A percentile compares a stretch with the other conserved stretches of the same genome.
phyloP scores from a whole-genome alignment of 768 basidiomycete genomes.

The Gloeostereum incarnatum region DNA sequence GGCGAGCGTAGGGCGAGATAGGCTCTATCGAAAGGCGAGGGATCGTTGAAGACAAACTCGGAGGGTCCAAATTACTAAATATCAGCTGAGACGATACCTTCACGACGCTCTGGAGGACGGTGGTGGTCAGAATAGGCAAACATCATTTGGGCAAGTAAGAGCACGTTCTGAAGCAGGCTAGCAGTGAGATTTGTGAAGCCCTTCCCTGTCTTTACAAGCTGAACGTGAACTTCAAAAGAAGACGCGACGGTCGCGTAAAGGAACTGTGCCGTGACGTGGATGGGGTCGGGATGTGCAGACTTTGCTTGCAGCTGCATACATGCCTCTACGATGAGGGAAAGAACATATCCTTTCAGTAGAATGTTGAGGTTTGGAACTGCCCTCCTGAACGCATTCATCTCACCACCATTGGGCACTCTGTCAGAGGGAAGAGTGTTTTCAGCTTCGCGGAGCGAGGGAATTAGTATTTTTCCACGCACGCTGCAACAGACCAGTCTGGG shows the following conservation, averaged over 20 bases:
- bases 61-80: constrained; percentile 37
- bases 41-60: constrained; percentile 14
- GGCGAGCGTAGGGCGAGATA: constrained; percentile 49
- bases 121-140: not conserved
- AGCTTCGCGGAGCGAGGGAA: no score
- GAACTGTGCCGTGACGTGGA: constrained; percentile 55
- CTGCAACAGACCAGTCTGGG: no score
- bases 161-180: constrained; percentile 49
- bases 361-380: no score
- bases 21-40: constrained; percentile 28
- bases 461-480: no score
- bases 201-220: constrained; percentile 36
- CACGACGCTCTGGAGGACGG: constrained; percentile 26
- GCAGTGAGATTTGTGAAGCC: constrained; percentile 50
- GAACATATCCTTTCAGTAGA: constrained; percentile 56
- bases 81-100: constrained; percentile 46
- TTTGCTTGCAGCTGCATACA: constrained; percentile 40
- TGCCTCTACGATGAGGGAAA: constrained; percentile 46
- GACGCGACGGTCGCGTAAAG: constrained; percentile 31
- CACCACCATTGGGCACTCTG: no score
- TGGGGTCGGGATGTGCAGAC: constrained; percentile 41
- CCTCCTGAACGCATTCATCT: no score
- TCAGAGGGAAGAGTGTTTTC: no score
- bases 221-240: constrained; percentile 38
- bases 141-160: not conserved